Evolutionary conservation across 495 filamentous ascomycete genomes (phyloP).

Genomic region (Chaetomium cochliodes): DNA sequence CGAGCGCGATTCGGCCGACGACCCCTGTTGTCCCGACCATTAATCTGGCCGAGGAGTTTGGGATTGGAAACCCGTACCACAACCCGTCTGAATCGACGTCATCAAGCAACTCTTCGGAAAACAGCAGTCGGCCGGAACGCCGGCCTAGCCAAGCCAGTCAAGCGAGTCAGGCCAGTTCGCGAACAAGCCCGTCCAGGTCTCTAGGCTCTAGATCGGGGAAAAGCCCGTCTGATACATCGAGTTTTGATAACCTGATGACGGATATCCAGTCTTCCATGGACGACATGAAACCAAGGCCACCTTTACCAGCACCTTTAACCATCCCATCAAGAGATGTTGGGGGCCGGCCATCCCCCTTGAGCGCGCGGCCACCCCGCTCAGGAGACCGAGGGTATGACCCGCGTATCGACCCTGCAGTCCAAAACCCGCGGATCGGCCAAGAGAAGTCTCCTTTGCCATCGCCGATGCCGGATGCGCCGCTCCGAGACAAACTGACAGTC

Average conservation of each 20-base stretch:
- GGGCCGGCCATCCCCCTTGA: slow-evolving; percentile 26
- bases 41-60: slow-evolving; percentile 54
- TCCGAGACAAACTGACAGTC: slow-evolving; percentile 20
- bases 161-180: slow-evolving; percentile 70
- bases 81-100: slow-evolving; percentile 63
- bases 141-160: slow-evolving; percentile 65
- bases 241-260: slow-evolving; percentile 52
- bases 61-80: slow-evolving; percentile 58
- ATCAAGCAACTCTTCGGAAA: slow-evolving; percentile 63
- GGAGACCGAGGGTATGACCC: slow-evolving; percentile 37
- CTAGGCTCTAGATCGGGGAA: slow-evolving; percentile 40
- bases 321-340: slow-evolving; percentile 28
- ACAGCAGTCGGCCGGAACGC: slow-evolving; percentile 44
- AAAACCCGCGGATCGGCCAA: slow-evolving; percentile 22
- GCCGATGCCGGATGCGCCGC: slow-evolving; percentile 22
- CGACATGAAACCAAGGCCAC: slow-evolving; percentile 29
- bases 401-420: slow-evolving; percentile 38
- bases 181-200: slow-evolving; percentile 61
- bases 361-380: slow-evolving; percentile 32
- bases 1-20: slow-evolving; percentile 40
- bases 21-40: slow-evolving; percentile 42
- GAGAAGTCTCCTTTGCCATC: slow-evolving; percentile 29
- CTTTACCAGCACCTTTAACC: slow-evolving; percentile 28
- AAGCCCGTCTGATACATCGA: slow-evolving; percentile 40
- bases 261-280: slow-evolving; percentile 54